phyloP scores from a whole-genome alignment of 2,329 filamentous ascomycete species.

The Colletotrichum scovillei region DNA sequence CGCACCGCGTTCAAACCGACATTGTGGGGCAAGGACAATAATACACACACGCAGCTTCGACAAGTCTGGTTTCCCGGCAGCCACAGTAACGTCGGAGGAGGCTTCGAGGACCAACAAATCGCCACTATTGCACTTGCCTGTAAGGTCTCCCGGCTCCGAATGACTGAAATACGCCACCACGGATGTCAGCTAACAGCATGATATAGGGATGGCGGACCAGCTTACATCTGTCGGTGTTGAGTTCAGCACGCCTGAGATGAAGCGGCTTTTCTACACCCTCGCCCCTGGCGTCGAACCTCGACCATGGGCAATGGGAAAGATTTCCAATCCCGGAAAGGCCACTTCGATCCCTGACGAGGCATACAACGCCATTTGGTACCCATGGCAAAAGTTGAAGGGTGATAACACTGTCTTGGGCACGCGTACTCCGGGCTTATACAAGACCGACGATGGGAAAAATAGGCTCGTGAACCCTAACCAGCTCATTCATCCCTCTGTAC shows the following conservation, averaged over 20 bases:
- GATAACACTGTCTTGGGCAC: constrained; percentile 15
- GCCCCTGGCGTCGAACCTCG: constrained; percentile 22
- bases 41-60: constrained; percentile 35
- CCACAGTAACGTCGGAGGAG: constrained; percentile 71
- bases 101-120: constrained; percentile 52
- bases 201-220: constrained; percentile 40
- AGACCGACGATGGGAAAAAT: constrained; percentile 25
- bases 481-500: constrained; percentile 45
- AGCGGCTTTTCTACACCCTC: constrained; percentile 36
- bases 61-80: constrained; percentile 66
- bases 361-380: constrained; percentile 14
- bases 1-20: constrained; percentile 47
- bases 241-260: constrained; percentile 39
- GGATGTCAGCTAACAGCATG: neutral
- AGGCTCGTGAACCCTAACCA: constrained; percentile 38
- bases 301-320: constrained; percentile 38
- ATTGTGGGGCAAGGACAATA: constrained; percentile 41
- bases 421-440: constrained; percentile 42
- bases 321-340: constrained; percentile 31
- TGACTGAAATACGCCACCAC: too few species aligned
- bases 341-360: constrained; percentile 25
- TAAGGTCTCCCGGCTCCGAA: neutral
- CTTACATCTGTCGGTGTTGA: constrained; percentile 39
- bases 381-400: constrained; percentile 10
- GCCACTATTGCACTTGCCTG: constrained; percentile 40